Base-by-base conservation (phyloP, 2,329 filamentous ascomycete species). In the Sporothrix phasma region DNA sequence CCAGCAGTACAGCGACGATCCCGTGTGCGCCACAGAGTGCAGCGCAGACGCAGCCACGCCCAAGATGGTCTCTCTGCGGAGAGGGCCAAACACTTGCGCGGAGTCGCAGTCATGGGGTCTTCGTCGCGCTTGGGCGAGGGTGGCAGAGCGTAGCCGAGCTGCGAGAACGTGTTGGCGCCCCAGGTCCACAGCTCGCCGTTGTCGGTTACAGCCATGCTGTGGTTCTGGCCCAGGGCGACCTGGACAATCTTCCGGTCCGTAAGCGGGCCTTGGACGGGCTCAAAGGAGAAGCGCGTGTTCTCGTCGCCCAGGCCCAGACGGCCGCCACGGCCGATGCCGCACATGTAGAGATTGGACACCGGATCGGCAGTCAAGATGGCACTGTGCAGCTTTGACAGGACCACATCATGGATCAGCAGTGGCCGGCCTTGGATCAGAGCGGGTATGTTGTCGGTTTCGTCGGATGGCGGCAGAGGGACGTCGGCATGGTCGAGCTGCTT, bases 101-200 rank as follows among this genome's bases (percentile, higher is more conserved):
- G 94, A 0, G 84, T 82, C 3, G 85, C 81, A 69, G 92, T 93
- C 69, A 94, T 88, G 0, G 92, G 88, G 65, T 94, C 89, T 70
- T 97, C 89, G 61, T 96, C 90, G 62, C 84, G 83, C 68, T 85
- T 81, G 8, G 79, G 74, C 1, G 87, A 82, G 17, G 80, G 74
- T 8, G 92, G 90, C 17, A 96, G 78, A 19, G 82, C 78, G 73
- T 96, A 97, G 5, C 94, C 94, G 15, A 99, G 81, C 73, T 97
- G 93, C 1, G 88, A 91, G 72, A 85, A 87, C 7, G 82, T 86
- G 70, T 97, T 97, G 68, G 88, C 89, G 7, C 94, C 94, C 94
- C 94, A 99, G 1, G 91, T 94, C 79, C 90, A 96, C 5, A 96
- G 84, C 69, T 95, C 90, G n/a, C 94, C 93, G 62, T 87, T 82